Conservation (phyloP, 768 basidiomycete species). For the Phanerochaete sordida region DNA sequence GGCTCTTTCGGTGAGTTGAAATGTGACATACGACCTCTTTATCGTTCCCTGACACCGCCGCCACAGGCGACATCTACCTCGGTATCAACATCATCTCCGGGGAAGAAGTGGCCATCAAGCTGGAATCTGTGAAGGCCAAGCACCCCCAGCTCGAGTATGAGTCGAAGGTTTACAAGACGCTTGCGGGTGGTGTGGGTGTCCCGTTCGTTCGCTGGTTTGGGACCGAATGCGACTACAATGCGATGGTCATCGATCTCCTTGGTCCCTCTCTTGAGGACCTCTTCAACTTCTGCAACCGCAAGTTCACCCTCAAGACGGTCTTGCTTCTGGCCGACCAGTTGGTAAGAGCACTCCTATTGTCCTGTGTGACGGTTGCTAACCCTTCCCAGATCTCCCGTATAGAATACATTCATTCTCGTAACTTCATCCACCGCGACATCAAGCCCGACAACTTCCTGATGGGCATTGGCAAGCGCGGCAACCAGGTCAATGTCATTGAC, state of each 20-base stretch:
- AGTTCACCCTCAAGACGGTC: constrained; percentile 96
- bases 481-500: constrained; percentile 98
- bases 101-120: constrained; percentile 99
- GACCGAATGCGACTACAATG: constrained; percentile 98
- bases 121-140: constrained; percentile 99
- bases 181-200: constrained; percentile 97
- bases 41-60: not conserved
- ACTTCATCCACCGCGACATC: constrained; percentile 97
- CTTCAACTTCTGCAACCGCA: constrained; percentile 96
- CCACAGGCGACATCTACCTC: constrained; percentile 93
- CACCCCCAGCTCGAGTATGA: constrained; percentile 99
- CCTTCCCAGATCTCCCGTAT: constrained; percentile 84
- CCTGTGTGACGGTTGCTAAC: constrained; percentile 12
- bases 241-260: constrained; percentile 97
- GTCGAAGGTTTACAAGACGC: constrained; percentile 93
- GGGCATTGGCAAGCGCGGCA: constrained; percentile 99
- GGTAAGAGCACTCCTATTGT: constrained; percentile 43
- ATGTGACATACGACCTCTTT: not conserved
- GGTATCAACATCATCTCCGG: constrained; percentile 99
- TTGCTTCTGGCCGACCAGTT: constrained; percentile 95
- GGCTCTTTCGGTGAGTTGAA: constrained; percentile 88
- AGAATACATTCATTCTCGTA: constrained; percentile 99
- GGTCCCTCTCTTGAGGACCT: constrained; percentile 89
- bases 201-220: constrained; percentile 97
- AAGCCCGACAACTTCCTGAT: constrained; percentile 99